These are phyloP conservation scores for Globisporangium rhizosaccharum DNA, from an alignment of 352 stramenopile genomes.

Conservation along the genomic window DNA sequence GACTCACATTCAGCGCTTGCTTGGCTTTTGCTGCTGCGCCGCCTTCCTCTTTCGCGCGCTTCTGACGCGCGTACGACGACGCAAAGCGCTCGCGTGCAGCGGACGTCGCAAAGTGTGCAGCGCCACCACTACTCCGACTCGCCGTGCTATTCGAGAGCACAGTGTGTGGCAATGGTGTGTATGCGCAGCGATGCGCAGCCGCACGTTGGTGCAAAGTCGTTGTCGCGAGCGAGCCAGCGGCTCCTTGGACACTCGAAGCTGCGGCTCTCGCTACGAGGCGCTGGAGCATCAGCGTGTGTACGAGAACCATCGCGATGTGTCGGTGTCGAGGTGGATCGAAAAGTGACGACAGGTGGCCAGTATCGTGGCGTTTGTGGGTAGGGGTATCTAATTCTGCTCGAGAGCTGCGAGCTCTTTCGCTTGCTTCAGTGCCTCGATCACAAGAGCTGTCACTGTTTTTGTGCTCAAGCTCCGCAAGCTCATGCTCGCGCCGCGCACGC, in stretches of 20 bases:
- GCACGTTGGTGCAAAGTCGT: background rate
- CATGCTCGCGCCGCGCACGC: no score
- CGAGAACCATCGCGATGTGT: background rate
- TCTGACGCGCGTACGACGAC: constrained; percentile 14
- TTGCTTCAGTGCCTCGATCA: no score
- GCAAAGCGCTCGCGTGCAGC: constrained; percentile 11
- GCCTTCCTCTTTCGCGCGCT: constrained; percentile 1
- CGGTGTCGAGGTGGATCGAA: background rate
- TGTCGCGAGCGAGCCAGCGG: background rate
- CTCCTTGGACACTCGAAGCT: background rate
- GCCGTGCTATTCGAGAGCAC: background rate
- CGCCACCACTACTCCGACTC: background rate
- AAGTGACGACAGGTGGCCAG: background rate
- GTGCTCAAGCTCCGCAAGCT: no score
- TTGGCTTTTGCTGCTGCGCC: constrained; percentile 9
- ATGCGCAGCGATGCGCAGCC: background rate
- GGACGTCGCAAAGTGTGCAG: constrained; percentile 2
- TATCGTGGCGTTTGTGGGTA: no score
- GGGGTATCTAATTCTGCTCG: no score
- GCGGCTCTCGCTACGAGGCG: background rate
- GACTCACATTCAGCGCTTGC: constrained; percentile 32
- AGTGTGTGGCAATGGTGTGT: no score
- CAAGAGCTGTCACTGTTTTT: no score
- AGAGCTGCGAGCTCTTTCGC: background rate
- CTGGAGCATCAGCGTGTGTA: background rate